These are phyloP conservation scores for Auxenochlorella pyrenoidosa DNA, from an alignment of 139 green algal genomes.

Conservation along the genomic window DNA sequence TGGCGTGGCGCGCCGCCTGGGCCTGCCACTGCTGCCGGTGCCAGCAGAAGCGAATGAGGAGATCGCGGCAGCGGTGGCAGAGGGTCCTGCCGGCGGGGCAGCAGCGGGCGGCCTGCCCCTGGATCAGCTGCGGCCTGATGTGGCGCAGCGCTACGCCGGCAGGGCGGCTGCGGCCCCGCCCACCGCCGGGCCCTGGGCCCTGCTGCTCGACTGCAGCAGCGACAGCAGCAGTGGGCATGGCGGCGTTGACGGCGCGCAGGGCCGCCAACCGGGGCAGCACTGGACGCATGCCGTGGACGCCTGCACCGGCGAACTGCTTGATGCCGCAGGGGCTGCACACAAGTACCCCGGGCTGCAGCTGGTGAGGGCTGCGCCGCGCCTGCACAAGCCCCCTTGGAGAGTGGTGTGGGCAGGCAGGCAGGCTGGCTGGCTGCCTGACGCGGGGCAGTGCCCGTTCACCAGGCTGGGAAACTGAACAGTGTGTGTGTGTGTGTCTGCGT, in stretches of 20 bases:
- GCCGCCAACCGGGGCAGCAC: neutral
- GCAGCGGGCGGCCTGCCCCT: constrained; percentile 34
- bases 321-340: neutral
- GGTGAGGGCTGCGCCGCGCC: neutral
- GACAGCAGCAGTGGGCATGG: neutral
- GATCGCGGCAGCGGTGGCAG: neutral
- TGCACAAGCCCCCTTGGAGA: too few relatives aligned
- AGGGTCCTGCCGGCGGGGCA: neutral
- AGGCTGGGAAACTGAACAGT: too few relatives aligned
- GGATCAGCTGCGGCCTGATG: constrained; percentile 15
- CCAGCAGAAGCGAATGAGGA: neutral
- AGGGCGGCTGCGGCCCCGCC: constrained; percentile 12
- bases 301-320: constrained; percentile 41
- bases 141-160: constrained; percentile 21
- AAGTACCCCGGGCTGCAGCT: constrained; percentile 25
- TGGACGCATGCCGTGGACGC: constrained; percentile 31
- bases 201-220: neutral
- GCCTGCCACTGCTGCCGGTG: constrained; percentile 47
- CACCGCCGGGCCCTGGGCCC: neutral
- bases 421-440: too few relatives aligned
- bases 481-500: too few relatives aligned
- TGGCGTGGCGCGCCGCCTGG: constrained; percentile 50
- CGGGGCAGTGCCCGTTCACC: too few relatives aligned
- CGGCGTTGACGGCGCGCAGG: neutral
- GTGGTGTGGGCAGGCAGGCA: too few relatives aligned